Evolutionary conservation across 805 yeast species (phyloP).

Genomic region (Phaffomyces antillensis): DNA sequence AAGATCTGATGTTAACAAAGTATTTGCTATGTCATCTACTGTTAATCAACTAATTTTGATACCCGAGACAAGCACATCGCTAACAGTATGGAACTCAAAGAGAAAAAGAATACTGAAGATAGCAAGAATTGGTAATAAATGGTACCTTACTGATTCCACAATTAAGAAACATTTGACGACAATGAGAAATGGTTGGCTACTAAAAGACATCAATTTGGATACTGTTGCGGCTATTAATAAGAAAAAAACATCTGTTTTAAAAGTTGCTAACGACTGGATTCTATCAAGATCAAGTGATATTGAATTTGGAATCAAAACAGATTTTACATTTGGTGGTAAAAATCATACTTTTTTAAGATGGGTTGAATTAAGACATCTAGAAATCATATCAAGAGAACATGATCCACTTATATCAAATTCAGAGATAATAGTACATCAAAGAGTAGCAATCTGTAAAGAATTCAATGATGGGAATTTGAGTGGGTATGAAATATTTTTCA

Average conservation of each 20-base stretch:
- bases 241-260: slow-evolving; percentile 5
- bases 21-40: background rate
- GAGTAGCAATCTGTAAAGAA: slow-evolving; percentile 14
- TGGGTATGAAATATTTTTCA: slow-evolving; percentile 11
- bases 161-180: slow-evolving; percentile 12
- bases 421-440: slow-evolving; percentile 10
- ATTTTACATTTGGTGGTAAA: slow-evolving; percentile 15
- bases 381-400: slow-evolving; percentile 10
- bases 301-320: slow-evolving; percentile 1
- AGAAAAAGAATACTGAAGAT: slow-evolving; percentile 16
- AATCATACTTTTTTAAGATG: slow-evolving; percentile 12
- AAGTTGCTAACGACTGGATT: slow-evolving; percentile 6
- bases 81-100: slow-evolving; percentile 20
- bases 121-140: slow-evolving; percentile 8
- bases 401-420: slow-evolving; percentile 2
- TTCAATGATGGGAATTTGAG: slow-evolving; percentile 7
- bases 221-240: too few species aligned
- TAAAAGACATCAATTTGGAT: slow-evolving; percentile 13
- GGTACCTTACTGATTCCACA: slow-evolving; percentile 11
- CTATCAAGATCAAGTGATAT: background rate
- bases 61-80: slow-evolving; percentile 23
- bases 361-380: slow-evolving; percentile 18
- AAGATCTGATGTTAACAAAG: slow-evolving; percentile 1
- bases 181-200: slow-evolving; percentile 9
- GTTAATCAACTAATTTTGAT: slow-evolving; percentile 9